Conservation (phyloP, 1,284 basidiomycete genomes). For the Fomitopsis schrenkii region DNA sequence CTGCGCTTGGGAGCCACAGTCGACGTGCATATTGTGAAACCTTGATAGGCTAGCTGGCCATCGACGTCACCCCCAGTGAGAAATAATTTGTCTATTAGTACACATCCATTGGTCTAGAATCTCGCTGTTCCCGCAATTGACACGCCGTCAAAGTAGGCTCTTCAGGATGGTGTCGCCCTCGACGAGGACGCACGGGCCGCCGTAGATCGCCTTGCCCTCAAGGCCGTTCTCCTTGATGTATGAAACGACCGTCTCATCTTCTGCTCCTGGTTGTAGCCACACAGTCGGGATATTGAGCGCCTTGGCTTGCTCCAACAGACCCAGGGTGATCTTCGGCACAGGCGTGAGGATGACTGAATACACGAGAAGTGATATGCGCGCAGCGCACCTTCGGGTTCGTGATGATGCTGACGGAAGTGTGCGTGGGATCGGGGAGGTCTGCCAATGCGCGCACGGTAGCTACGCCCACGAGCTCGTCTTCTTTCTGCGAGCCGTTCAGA, state of each 20-base stretch:
- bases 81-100: too few relatives aligned
- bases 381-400: slow-evolving; percentile 60
- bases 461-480: slow-evolving; percentile 60
- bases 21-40: too few relatives aligned
- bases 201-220: slow-evolving; percentile 59
- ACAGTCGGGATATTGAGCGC: slow-evolving; percentile 58
- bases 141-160: slow-evolving; percentile 21
- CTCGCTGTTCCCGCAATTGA: too few relatives aligned
- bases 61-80: too few relatives aligned
- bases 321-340: slow-evolving; percentile 56
- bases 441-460: slow-evolving; percentile 48
- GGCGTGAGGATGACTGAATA: not conserved
- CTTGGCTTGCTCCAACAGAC: slow-evolving; percentile 61
- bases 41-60: too few relatives aligned
- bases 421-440: slow-evolving; percentile 56
- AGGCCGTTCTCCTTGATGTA: slow-evolving; percentile 54
- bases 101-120: too few relatives aligned
- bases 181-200: slow-evolving; percentile 73
- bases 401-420: slow-evolving; percentile 78
- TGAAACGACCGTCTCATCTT: slow-evolving; percentile 49
- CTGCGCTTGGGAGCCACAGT: too few relatives aligned
- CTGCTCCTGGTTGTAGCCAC: slow-evolving; percentile 87
- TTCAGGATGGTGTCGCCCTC: slow-evolving; percentile 56
- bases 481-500: slow-evolving; percentile 41
- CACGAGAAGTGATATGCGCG: not conserved